Evolutionary conservation across 2,329 filamentous ascomycete genomes (phyloP), one percentile per base, ranked within the genome.

Genomic region (Aspergillus spinulosporus): DNA sequence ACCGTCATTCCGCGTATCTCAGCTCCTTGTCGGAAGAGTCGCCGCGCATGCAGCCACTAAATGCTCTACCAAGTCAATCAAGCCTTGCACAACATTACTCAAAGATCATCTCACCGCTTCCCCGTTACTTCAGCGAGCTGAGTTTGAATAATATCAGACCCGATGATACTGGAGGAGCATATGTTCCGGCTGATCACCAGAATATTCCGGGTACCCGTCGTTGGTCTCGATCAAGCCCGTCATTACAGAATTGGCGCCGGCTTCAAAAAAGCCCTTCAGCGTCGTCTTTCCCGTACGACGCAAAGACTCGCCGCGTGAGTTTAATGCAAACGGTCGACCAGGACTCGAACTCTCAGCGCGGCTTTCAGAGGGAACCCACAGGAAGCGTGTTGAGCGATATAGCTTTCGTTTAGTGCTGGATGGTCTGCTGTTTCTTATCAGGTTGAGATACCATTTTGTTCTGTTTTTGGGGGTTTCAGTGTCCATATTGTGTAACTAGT

Each of bases 41-140:
- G 48, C 54, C 60, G 51, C 46, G 62, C 44, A 49, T 54, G 48
- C 69, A 15, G 56, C 66, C 56, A 45, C 60, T 51, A 47, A 66
- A 39, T 44, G 60, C 47, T 52, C 62, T 62, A 49, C 65, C 65
- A 37, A 74, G 71, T 42, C 71, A 73, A 55, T 59, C 70, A 26
- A 73, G 69, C 52, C 57, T 73, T n/a, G 72, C 72, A 7, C 70
- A 72, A 45, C 67, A 73, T 46, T 74, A 74, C 55, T 70, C 71
- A 1, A 68, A 69, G 7, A 66, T 69, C 12, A 70, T 74, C 50
- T 65, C 71, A 7, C 71, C 72, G 2, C 63, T 74, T 8, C 72
- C 72, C 6, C 69, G 67, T 14, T 72, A 72, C 57, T 72, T 68
- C 65, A 74, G 71, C 43, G 69, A 74, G 37, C 60, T 64, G 14